Percentiles rank a stretch among this genome's conserved stretches.
Evolutionary conservation across 2,329 filamentous ascomycete species (phyloP).

Genomic region (Paecilomyces fulvus): DNA sequence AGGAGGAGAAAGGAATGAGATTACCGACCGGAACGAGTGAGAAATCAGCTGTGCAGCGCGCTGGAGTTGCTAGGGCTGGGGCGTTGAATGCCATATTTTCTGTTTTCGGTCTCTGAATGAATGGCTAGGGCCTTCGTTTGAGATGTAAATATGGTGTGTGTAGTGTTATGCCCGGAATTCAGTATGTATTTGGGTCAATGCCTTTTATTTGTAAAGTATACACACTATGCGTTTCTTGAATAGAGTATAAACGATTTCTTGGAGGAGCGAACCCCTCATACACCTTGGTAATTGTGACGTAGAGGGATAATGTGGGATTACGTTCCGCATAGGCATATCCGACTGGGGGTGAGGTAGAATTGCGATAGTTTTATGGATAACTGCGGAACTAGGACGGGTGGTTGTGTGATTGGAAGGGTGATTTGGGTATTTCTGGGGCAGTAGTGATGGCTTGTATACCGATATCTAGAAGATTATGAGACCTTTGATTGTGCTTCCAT

Average conservation of each 20-base stretch:
- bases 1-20: not conserved
- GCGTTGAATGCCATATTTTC: constrained; percentile 3
- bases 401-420: not conserved
- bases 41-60: constrained; percentile 72
- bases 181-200: not conserved
- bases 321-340: not conserved
- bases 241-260: not conserved
- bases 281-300: not conserved
- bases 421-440: not conserved
- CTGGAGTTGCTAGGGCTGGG: constrained; percentile 46
- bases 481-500: too few species aligned
- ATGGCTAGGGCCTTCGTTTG: not conserved
- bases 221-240: not conserved
- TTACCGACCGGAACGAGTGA: constrained; percentile 59
- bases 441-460: not conserved
- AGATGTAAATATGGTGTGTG: not conserved
- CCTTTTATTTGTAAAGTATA: not conserved
- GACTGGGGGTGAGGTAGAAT: not conserved
- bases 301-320: not conserved
- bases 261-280: not conserved
- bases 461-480: not conserved
- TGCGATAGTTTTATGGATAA: not conserved
- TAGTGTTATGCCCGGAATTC: not conserved
- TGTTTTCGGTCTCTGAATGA: not conserved
- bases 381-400: not conserved